Evolutionary conservation across 768 basidiomycete species (phyloP).

Genomic region (Auricularia heimuer): DNA sequence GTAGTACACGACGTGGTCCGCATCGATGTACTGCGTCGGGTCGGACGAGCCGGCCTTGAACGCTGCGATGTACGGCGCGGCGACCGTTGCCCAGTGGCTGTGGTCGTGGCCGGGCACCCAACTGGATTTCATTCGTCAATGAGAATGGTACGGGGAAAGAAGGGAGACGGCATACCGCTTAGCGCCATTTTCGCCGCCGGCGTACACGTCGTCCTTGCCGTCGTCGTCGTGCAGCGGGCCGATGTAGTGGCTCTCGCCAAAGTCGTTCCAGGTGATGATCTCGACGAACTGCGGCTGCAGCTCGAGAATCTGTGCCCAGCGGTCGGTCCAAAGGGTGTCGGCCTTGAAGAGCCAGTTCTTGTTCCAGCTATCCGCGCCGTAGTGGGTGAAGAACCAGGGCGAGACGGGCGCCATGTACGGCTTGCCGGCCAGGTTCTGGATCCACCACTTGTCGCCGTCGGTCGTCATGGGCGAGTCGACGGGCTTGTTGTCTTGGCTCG

Average conservation of each 20-base stretch:
- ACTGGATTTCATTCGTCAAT: no score
- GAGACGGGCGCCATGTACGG: constrained; percentile 48
- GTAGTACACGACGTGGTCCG: background rate
- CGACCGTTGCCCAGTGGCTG: background rate
- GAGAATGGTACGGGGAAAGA: no score
- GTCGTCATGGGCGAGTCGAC: constrained; percentile 12
- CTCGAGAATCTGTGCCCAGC: constrained; percentile 57
- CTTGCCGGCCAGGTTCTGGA: constrained; percentile 15
- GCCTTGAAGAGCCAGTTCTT: constrained; percentile 54
- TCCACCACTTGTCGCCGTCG: constrained; percentile 10
- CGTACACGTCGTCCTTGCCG: background rate
- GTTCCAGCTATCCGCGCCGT: constrained; percentile 52
- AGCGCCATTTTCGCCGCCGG: background rate
- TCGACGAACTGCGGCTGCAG: constrained; percentile 50
- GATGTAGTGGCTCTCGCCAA: constrained; percentile 1
- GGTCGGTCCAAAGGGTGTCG: constrained; percentile 51
- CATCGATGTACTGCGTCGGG: background rate
- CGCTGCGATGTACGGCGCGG: background rate
- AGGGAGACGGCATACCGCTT: no score
- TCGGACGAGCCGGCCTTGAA: background rate
- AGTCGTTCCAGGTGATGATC: constrained; percentile 51
- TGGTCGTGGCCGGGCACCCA: constrained; percentile 1
- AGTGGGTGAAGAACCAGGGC: constrained; percentile 78
- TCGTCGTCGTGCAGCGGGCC: constrained; percentile 1
- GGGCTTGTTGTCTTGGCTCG: background rate